Percentiles rank a stretch among this genome's conserved stretches.
phyloP scores from a whole-genome alignment of 176 grass and related monocot genomes.

The Dendrocalamus sinicus region DNA sequence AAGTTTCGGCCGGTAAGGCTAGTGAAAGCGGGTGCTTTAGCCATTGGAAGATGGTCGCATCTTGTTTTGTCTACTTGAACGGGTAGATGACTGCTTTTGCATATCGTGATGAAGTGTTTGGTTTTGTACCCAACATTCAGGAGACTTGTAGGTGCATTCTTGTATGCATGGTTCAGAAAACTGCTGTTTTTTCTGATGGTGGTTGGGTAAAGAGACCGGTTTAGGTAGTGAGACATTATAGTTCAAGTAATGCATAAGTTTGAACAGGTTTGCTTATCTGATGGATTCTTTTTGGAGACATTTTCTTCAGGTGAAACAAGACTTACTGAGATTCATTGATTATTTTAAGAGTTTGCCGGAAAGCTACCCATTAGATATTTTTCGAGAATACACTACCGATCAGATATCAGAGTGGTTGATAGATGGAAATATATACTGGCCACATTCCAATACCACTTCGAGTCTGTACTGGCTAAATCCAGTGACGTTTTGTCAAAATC shows the following conservation, averaged over 20 bases:
- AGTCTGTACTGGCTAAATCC: neutral
- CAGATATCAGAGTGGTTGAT: neutral
- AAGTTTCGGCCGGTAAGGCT: neutral
- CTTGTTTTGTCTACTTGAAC: neutral
- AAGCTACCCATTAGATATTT: neutral
- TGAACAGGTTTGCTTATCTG: neutral
- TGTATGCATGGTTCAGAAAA: neutral
- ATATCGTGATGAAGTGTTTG: neutral
- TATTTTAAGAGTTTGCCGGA: neutral
- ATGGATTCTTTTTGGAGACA: neutral
- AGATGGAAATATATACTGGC: neutral
- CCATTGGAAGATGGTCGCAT: neutral
- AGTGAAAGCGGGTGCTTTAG: neutral
- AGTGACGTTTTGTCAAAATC: neutral
- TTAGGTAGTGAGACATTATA: neutral
- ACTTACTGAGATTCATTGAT: neutral
- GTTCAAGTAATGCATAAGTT: neutral
- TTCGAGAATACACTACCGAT: neutral
- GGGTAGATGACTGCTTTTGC: neutral
- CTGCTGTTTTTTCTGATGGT: slow-evolving; percentile 7
- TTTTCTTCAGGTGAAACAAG: neutral
- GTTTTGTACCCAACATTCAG: neutral
- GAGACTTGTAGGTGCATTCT: neutral
- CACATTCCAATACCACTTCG: neutral
- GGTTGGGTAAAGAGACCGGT: neutral